A percentile compares a stretch with the other conserved stretches of the same genome.
Conservation (phyloP, 495 filamentous ascomycete genomes). For the Aspergillus campestris region DNA sequence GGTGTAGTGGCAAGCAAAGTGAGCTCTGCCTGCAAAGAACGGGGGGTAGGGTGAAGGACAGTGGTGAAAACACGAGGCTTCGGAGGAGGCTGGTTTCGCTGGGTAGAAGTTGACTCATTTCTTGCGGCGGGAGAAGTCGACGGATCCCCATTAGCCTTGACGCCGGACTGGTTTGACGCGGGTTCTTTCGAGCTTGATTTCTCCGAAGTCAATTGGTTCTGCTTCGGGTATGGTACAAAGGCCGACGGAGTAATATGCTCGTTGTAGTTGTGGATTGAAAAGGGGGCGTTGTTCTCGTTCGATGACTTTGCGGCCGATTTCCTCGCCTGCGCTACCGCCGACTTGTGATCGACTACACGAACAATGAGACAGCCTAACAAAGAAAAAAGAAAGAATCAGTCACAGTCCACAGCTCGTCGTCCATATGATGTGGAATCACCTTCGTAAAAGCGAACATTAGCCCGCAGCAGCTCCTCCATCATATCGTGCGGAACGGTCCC, state of each 20-base stretch:
- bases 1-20: conserved; percentile 67
- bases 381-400: conserved; percentile 5
- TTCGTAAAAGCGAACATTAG: conserved; percentile 80
- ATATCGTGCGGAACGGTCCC: conserved; percentile 67
- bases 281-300: conserved; percentile 57
- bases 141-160: conserved; percentile 19
- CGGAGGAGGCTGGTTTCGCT: conserved; percentile 37
- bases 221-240: conserved; percentile 69
- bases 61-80: conserved; percentile 65
- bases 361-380: conserved; percentile 77
- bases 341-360: conserved; percentile 77
- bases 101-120: conserved; percentile 29
- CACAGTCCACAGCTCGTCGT: neutral
- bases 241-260: conserved; percentile 80
- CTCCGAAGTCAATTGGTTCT: conserved; percentile 40
- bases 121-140: conserved; percentile 40
- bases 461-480: conserved; percentile 57
- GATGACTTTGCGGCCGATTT: conserved; percentile 44
- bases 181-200: conserved; percentile 26
- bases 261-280: conserved; percentile 87
- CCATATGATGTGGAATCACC: conserved; percentile 32
- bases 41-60: conserved; percentile 77
- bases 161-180: conserved; percentile 14
- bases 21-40: conserved; percentile 65
- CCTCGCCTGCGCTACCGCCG: conserved; percentile 46